Conservation (phyloP, 768 basidiomycete species). For the Mycena indigotica region DNA sequence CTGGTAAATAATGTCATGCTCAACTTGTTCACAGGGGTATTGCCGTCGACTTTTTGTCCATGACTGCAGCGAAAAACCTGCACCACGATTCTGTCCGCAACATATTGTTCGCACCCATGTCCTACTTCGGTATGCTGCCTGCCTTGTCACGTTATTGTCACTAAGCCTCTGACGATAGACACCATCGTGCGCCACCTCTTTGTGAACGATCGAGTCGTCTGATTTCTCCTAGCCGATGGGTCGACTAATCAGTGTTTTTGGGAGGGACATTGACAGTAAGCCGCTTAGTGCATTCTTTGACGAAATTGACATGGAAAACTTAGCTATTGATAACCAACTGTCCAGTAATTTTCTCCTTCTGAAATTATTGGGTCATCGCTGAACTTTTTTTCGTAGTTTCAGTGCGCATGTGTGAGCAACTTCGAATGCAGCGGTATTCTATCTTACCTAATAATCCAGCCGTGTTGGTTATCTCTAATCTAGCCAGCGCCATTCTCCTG, state of each 20-base stretch:
- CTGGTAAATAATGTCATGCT: not conserved
- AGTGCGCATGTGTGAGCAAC: slow-evolving; percentile 57
- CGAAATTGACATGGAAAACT: not conserved
- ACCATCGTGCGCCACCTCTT: slow-evolving; percentile 12
- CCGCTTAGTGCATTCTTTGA: not conserved
- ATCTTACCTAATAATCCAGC: too few relatives aligned
- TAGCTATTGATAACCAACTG: slow-evolving; percentile 63
- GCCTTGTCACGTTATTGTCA: not conserved
- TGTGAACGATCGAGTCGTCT: too few relatives aligned
- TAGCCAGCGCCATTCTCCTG: slow-evolving; percentile 54
- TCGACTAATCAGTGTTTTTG: slow-evolving; percentile 62
- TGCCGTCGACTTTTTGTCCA: slow-evolving; percentile 57
- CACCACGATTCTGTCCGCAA: slow-evolving; percentile 58
- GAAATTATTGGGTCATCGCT: not conserved
- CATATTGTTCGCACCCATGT: slow-evolving; percentile 72
- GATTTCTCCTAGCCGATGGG: slow-evolving; percentile 55
- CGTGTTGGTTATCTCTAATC: slow-evolving; percentile 50
- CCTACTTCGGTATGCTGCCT: slow-evolving; percentile 65
- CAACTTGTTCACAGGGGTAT: slow-evolving; percentile 41
- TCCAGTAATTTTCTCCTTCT: slow-evolving; percentile 41
- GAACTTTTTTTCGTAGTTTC: slow-evolving; percentile 42
- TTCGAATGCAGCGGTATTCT: too few relatives aligned
- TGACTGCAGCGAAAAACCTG: slow-evolving; percentile 61
- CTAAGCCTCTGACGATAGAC: slow-evolving; percentile 2
- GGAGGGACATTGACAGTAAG: slow-evolving; percentile 67